Conservation (phyloP, 495 filamentous ascomycete species). For the Daldinia concentrica region DNA sequence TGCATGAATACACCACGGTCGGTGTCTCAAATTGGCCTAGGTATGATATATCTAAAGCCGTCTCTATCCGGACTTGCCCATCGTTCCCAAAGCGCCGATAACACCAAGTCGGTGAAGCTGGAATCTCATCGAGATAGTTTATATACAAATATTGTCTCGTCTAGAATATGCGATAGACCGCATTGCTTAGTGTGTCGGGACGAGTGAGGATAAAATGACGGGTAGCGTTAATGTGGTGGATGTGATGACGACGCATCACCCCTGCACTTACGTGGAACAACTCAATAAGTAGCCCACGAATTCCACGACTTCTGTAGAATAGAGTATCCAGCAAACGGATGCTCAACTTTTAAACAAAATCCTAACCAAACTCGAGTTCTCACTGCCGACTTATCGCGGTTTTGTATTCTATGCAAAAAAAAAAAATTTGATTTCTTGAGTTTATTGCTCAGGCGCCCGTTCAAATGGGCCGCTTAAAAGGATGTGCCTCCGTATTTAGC, state of each 20-base stretch:
- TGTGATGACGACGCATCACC: constrained; percentile 40
- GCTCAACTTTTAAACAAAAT: not conserved
- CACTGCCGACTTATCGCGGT: not conserved
- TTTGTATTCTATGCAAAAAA: constrained; percentile 26
- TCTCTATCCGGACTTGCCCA: constrained; percentile 22
- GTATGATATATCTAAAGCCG: constrained; percentile 23
- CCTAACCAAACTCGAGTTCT: constrained; percentile 1
- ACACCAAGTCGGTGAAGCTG: not conserved
- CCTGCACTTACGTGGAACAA: constrained; percentile 34
- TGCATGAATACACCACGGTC: constrained; percentile 4
- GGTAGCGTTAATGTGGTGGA: constrained; percentile 13
- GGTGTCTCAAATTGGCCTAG: constrained; percentile 32
- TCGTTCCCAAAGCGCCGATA: not conserved
- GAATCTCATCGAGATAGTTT: not conserved
- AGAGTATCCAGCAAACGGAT: constrained; percentile 5
- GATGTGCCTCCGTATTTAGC: constrained; percentile 71
- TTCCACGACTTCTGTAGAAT: constrained; percentile 4
- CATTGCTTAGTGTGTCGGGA: constrained; percentile 2
- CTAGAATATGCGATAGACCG: not conserved
- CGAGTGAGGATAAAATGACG: constrained; percentile 12
- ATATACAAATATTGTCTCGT: constrained; percentile 1
- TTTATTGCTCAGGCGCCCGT: not conserved
- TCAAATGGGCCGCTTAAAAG: constrained; percentile 60
- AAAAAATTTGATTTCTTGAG: not conserved
- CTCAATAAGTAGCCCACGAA: constrained; percentile 24